A percentile compares a stretch with the other conserved stretches of the same genome.
phyloP scores from a whole-genome alignment of 352 stramenopile species.

The Globisporangium canariense region DNA sequence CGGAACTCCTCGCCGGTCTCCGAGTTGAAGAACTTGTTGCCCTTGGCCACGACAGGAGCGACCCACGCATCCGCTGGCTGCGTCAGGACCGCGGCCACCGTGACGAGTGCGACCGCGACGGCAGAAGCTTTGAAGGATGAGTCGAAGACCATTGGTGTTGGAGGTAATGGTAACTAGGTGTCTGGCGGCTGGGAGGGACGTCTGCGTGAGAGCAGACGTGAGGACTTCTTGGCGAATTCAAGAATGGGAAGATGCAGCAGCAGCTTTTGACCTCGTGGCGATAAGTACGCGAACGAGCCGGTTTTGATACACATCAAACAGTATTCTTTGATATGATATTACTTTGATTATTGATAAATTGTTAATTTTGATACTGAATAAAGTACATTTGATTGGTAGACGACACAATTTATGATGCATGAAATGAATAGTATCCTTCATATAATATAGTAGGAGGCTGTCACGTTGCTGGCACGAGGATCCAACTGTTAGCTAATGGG shows the following conservation, averaged over 20 bases:
- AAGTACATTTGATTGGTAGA: too few species aligned
- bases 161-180: neutral
- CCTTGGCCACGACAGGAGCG: constrained; percentile 24
- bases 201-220: neutral
- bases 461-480: too few species aligned
- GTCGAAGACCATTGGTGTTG: neutral
- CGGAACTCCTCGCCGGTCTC: constrained; percentile 58
- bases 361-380: too few species aligned
- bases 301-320: neutral
- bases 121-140: neutral
- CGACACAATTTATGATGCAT: too few species aligned
- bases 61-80: too few species aligned
- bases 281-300: neutral
- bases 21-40: constrained; percentile 69
- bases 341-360: too few species aligned
- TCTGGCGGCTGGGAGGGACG: neutral
- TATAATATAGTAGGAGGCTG: too few species aligned
- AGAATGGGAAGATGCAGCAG: neutral
- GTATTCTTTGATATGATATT: too few species aligned
- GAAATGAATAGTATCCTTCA: too few species aligned
- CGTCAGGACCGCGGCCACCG: too few species aligned
- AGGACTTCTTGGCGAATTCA: neutral
- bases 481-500: too few species aligned
- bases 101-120: neutral
- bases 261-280: neutral